Conservation (phyloP, 2,329 filamentous ascomycete species). For the Monosporascus cannonballus region DNA sequence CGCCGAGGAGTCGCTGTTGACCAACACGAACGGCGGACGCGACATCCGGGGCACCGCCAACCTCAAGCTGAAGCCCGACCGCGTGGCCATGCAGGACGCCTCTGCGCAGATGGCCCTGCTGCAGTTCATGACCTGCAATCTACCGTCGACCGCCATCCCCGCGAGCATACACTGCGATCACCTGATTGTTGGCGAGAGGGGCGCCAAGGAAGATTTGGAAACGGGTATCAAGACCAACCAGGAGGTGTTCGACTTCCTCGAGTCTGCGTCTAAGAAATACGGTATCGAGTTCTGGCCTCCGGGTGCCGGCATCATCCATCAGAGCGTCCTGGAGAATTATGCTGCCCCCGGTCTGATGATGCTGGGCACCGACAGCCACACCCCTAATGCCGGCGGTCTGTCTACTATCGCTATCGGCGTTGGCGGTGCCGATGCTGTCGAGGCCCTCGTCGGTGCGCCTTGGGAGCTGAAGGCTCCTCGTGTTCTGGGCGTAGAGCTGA, state of each 20-base stretch:
- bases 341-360: constrained; percentile 97
- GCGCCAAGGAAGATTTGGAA: constrained; percentile 78
- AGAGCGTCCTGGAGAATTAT: constrained; percentile 97
- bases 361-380: constrained; percentile 96
- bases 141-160: constrained; percentile 84
- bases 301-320: constrained; percentile 92
- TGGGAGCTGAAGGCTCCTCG: constrained; percentile 97
- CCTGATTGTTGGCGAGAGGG: constrained; percentile 92
- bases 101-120: constrained; percentile 97
- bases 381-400: constrained; percentile 91
- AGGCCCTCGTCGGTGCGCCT: constrained; percentile 90
- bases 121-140: constrained; percentile 96
- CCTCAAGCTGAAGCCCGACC: constrained; percentile 93
- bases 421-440: constrained; percentile 92
- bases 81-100: constrained; percentile 98
- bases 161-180: constrained; percentile 99
- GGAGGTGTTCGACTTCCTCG: constrained; percentile 96
- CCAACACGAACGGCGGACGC: constrained; percentile 74
- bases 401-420: constrained; percentile 95
- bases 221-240: constrained; percentile 86
- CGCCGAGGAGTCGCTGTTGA: constrained; percentile 79
- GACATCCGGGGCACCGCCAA: constrained; percentile 84
- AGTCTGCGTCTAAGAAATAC: constrained; percentile 85
- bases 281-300: constrained; percentile 96
- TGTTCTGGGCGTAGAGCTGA: constrained; percentile 77